Evolutionary conservation across 495 filamentous ascomycete genomes (phyloP), one percentile per base, ranked within the genome.

Genomic region (Penicillium longicatenatum): DNA sequence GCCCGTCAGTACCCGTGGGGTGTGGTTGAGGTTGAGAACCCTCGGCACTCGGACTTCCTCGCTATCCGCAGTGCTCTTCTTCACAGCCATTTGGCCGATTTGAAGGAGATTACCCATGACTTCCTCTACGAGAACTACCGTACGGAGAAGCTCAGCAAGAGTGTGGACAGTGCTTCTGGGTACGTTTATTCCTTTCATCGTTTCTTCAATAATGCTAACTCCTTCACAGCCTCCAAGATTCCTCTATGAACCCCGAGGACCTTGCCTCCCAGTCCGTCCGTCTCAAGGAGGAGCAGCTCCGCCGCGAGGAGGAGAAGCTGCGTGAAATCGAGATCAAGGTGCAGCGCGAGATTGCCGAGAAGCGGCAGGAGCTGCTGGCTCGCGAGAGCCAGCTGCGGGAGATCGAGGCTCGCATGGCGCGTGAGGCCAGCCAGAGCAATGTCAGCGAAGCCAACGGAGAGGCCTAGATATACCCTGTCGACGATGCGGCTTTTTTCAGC

Each of bases 121-220:
- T 98, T 98, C 89, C 84, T 98, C 33, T 98, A 98, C 73, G 94
- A 98, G 72, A 98, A 98, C 80, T 98, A 98, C 84, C 91, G 94
- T 89, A 98, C 94, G 67, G 95, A 98, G 89, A 97, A 97, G 79
- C 87, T 98, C 60, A 95, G 90, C 83, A 98, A 98, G 89, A 96
- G 92, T 73, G 93, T 97, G 53, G 93, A 97, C 68, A 92, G 92
- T 74, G 84, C 85, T 75, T 81, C 84, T 81, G 83, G 85, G 93
- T 97, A 89, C 61, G 92, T 90, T 48, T 24, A 26, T 26, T 45
- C 41, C 57, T 50, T 33, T 55, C 12, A 14, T 21, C 10, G 46
- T 22, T 33, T 20, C 17, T 14, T 45, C 49, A 39, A 16, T 17
- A 8, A 19, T 57, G 55, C 76, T 80, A 73, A 82, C 66, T 21